Conservation (phyloP, 202 grass and related monocot species). For the Schoenoplectus tabernaemontani region DNA sequence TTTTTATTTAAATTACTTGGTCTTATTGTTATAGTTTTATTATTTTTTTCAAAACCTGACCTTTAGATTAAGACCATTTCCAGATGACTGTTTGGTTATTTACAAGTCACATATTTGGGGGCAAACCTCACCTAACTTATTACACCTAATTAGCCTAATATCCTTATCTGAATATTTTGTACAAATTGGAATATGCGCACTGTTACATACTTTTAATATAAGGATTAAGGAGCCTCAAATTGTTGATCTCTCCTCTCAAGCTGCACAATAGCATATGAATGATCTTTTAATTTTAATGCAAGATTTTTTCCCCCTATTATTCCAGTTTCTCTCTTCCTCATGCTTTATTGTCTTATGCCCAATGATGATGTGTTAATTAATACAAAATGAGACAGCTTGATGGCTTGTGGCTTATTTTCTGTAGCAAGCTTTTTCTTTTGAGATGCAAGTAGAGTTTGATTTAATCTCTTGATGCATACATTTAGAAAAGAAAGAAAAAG, state of each 20-base stretch:
- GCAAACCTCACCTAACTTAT: not conserved
- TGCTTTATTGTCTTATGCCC: not conserved
- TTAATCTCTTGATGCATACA: not conserved
- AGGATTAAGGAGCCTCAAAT: not conserved
- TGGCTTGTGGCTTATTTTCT: not conserved
- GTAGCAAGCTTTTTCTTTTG: not conserved
- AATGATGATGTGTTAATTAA: not conserved
- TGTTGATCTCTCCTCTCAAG: not conserved
- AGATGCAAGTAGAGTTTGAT: not conserved
- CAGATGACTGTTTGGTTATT: not conserved
- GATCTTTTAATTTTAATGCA: not conserved
- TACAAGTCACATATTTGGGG: no score
- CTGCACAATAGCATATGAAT: not conserved
- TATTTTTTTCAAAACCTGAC: not conserved
- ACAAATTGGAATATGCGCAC: not conserved
- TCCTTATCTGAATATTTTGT: not conserved
- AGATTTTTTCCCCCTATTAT: not conserved
- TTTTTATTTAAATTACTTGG: no score
- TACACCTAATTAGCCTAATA: not conserved
- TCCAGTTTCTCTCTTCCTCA: not conserved
- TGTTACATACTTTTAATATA: not conserved
- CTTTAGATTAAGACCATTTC: not conserved
- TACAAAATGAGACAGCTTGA: not conserved
- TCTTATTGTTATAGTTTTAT: not conserved
- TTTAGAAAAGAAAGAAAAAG: no score